These are phyloP conservation scores for Penicillium aurantiogriseum DNA, from an alignment of 2,329 filamentous ascomycete species.

Conservation along the genomic window DNA sequence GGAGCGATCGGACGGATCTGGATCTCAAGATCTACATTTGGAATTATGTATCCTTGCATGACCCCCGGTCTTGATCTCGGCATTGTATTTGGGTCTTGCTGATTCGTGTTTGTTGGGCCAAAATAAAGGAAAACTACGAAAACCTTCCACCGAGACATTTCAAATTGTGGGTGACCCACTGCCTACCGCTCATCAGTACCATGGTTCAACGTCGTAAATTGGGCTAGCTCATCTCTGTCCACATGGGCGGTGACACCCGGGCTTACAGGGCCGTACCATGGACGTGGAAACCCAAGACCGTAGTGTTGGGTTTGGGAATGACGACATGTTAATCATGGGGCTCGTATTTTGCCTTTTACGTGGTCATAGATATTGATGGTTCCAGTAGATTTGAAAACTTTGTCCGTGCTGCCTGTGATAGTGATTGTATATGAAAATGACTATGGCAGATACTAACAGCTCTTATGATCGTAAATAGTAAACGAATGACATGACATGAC, in stretches of 20 bases:
- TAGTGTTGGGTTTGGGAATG: conserved; percentile 17
- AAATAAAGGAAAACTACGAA: neutral
- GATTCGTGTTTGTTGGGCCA: neutral
- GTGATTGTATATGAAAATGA: neutral
- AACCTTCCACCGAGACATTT: neutral
- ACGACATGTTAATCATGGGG: conserved; percentile 15
- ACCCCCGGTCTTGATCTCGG: neutral
- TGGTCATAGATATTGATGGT: neutral
- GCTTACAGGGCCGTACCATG: conserved; percentile 5
- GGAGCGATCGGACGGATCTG: neutral
- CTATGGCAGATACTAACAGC: neutral
- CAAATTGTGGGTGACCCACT: conserved; percentile 4
- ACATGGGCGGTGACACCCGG: conserved; percentile 6
- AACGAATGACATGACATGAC: conserved; percentile 1
- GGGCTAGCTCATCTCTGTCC: neutral
- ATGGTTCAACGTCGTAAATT: conserved; percentile 1
- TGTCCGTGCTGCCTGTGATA: neutral
- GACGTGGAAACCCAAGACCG: conserved; percentile 17
- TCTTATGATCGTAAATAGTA: neutral
- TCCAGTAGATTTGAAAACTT: neutral
- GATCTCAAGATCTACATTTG: neutral
- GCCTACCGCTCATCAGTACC: neutral
- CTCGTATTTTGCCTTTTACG: neutral
- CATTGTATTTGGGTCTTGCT: neutral
- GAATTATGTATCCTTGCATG: neutral